Base-by-base conservation (phyloP, 306 rosid genomes). In the Sphenostylis stenocarpa region DNA sequence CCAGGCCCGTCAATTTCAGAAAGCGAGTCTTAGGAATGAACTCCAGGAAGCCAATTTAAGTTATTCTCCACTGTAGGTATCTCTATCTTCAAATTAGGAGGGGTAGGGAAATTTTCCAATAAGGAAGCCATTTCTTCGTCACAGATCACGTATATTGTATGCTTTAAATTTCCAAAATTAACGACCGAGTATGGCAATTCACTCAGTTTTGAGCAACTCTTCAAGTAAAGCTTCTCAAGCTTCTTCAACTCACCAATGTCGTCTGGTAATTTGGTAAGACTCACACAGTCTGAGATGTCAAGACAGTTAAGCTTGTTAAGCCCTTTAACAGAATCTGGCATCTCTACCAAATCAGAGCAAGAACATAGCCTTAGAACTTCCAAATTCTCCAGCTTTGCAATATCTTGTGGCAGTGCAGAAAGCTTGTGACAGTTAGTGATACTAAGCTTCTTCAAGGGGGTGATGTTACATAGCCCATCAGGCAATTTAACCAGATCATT, bases 401-500 rank as follows among this genome's bases (percentile, higher is more conserved):
- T 55, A 23, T 79, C 79, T 53, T 76, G 73, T 1, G 90, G 88
- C 51, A 84, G 57, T 17, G 55, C 70, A 20, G 33, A 52, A 31
- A 84, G 76, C 45, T 15, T 76, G 75, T 84, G 87, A 16, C 90
- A 86, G 78, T 81, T 84, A n/a, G 83, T 84, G 76, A 86, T 81
- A 34, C 79, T 78, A 1, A 87, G 83, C 75, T 75, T 87, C 77
- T 81, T 53, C 67, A 87, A 41, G 20, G 76, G 16, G 44, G 20
- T 41, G 26, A 84, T 78, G 65, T 72, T 57, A 57, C 84, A 72
- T 10, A 87, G 1, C 15, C 45, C 78, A 44, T 38, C 80, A 7
- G 88, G 90, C 38, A 84, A 58, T 66, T 69, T 70, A 43, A 38
- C 71, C 23, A 87, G 60, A 82, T 87, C 90, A 16, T 60, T 78